A percentile compares a stretch with the other conserved stretches of the same genome.
Conservation (phyloP, 257 asterid genomes). For the Voacanga thouarsii region DNA sequence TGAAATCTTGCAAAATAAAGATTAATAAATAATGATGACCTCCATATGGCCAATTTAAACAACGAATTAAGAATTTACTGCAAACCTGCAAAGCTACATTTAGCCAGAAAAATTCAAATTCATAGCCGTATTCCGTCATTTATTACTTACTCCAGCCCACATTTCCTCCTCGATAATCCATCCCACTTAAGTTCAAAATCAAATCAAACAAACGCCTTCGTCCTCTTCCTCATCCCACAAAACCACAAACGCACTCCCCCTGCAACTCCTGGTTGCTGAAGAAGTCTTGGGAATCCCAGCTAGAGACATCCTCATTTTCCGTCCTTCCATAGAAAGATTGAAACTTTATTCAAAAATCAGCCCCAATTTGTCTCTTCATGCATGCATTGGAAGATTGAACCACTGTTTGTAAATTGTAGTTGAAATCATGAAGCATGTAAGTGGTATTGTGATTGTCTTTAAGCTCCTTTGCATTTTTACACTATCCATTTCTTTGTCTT, state of each 20-base stretch:
- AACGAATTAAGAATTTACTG: background rate
- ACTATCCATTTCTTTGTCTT: slow-evolving; percentile 30
- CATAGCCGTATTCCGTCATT: slow-evolving; percentile 17
- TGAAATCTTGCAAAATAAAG: slow-evolving; percentile 9
- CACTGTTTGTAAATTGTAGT: background rate
- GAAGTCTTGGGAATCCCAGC: background rate
- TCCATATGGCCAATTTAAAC: background rate
- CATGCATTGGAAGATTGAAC: background rate
- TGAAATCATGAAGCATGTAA: slow-evolving; percentile 20
- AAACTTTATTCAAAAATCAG: slow-evolving; percentile 21
- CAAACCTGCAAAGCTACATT: slow-evolving; percentile 17
- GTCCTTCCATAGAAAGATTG: slow-evolving; percentile 28
- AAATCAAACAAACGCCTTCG: slow-evolving; percentile 27
- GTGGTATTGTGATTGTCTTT: background rate
- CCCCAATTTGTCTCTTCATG: background rate
- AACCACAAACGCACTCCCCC: slow-evolving; percentile 14
- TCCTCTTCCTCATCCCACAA: slow-evolving; percentile 31
- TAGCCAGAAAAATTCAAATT: slow-evolving; percentile 43
- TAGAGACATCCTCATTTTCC: background rate
- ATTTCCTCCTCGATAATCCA: slow-evolving; percentile 41
- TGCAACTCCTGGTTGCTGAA: slow-evolving; percentile 44
- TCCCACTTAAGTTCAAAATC: slow-evolving; percentile 32
- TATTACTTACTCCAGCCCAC: slow-evolving; percentile 4
- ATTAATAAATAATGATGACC: slow-evolving; percentile 13
- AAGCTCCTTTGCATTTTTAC: slow-evolving; percentile 36